phyloP scores from a whole-genome alignment of 352 stramenopile species.

The Phytophthora lateralis region DNA sequence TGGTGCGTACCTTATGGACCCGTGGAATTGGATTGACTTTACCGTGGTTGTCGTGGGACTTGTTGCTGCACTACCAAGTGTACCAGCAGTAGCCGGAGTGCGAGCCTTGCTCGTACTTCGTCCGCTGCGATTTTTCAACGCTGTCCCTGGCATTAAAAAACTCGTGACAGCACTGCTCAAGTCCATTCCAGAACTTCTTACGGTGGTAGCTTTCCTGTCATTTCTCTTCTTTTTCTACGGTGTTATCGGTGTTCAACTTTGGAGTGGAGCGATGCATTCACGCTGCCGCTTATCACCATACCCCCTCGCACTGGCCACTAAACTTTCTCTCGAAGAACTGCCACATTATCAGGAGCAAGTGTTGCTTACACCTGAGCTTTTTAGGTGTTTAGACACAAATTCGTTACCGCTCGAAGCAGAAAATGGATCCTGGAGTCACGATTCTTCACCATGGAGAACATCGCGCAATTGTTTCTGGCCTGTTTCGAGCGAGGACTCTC shows the following conservation, averaged over 20 bases:
- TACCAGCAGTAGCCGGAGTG: constrained; percentile 46
- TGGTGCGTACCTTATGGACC: constrained; percentile 77
- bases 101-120: constrained; percentile 45
- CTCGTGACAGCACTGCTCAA: constrained; percentile 74
- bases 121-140: constrained; percentile 56
- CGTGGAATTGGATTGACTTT: constrained; percentile 92
- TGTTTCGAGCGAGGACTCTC: constrained; percentile 61
- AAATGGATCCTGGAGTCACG: constrained; percentile 44
- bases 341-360: constrained; percentile 36
- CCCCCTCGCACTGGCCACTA: constrained; percentile 52
- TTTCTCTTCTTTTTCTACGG: constrained; percentile 90
- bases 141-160: constrained; percentile 52
- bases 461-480: constrained; percentile 89
- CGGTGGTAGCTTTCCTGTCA: constrained; percentile 76
- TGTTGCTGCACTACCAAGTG: constrained; percentile 47
- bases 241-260: constrained; percentile 86
- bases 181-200: constrained; percentile 78
- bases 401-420: constrained; percentile 18
- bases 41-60: constrained; percentile 81
- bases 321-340: constrained; percentile 36
- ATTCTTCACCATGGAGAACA: constrained; percentile 52
- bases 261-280: constrained; percentile 66
- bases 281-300: constrained; percentile 74
- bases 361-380: constrained; percentile 16
- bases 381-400: constrained; percentile 19